Percentiles rank a stretch among this genome's conserved stretches.
These are phyloP conservation scores for Collybia nuda DNA, from an alignment of 768 basidiomycete genomes.

Conservation along the genomic window DNA sequence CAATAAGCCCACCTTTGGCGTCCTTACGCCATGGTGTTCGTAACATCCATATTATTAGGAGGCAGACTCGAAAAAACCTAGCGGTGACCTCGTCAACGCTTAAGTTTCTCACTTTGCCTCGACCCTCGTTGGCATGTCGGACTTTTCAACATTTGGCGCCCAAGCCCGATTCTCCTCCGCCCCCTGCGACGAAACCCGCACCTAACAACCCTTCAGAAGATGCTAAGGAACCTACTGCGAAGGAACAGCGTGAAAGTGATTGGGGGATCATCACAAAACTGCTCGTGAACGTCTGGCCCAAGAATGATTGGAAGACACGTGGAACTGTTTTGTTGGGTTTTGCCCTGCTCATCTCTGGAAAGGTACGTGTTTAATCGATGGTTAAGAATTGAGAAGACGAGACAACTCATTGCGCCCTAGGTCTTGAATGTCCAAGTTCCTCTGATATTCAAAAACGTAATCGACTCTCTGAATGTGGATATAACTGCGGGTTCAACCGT, in stretches of 20 bases:
- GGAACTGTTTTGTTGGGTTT: slow-evolving; percentile 83
- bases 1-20: neutral
- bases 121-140: slow-evolving; percentile 2
- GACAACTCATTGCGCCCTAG: slow-evolving; percentile 33
- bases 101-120: neutral
- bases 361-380: slow-evolving; percentile 50
- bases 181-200: slow-evolving; percentile 8
- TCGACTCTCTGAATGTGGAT: slow-evolving; percentile 87
- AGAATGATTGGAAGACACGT: slow-evolving; percentile 79
- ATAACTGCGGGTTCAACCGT: slow-evolving; percentile 74
- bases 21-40: slow-evolving; percentile 5
- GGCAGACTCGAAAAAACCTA: neutral
- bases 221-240: slow-evolving; percentile 26
- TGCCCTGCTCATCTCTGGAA: slow-evolving; percentile 75
- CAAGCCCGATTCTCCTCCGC: slow-evolving; percentile 9
- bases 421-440: slow-evolving; percentile 98
- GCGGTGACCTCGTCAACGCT: too few species aligned
- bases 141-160: slow-evolving; percentile 16
- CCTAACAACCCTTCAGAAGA: slow-evolving; percentile 6
- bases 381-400: neutral
- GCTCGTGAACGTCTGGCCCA: slow-evolving; percentile 92
- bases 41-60: slow-evolving; percentile 3
- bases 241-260: slow-evolving; percentile 70
- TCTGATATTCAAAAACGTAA: slow-evolving; percentile 87
- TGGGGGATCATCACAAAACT: slow-evolving; percentile 85